Conservation (phyloP, 73 alveolate species). For the Tetrahymena elliotti region DNA sequence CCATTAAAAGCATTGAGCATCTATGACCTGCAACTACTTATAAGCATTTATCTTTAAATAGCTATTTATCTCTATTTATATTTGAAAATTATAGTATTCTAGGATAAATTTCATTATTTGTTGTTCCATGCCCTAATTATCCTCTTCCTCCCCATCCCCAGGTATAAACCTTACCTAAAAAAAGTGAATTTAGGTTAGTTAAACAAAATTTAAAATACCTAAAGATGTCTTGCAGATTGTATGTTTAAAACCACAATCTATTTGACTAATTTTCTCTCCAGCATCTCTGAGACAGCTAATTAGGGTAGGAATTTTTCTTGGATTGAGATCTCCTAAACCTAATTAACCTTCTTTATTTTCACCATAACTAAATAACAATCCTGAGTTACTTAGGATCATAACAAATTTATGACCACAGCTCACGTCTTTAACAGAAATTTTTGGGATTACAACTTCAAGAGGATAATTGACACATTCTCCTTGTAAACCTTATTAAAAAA, state of each 20-base stretch:
- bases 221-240: slow-evolving; percentile 76
- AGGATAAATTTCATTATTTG: slow-evolving; percentile 47
- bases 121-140: slow-evolving; percentile 80
- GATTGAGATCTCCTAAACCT: slow-evolving; percentile 87
- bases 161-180: slow-evolving; percentile 66
- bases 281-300: slow-evolving; percentile 49
- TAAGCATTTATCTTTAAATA: neutral
- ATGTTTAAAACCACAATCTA: slow-evolving; percentile 92
- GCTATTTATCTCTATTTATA: neutral
- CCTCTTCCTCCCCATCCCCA: slow-evolving; percentile 99
- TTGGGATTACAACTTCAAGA: neutral
- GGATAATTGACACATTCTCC: neutral
- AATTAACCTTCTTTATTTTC: slow-evolving; percentile 87
- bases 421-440: neutral
- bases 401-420: slow-evolving; percentile 29
- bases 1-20: neutral
- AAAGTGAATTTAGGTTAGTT: neutral
- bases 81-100: neutral
- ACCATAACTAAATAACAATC: slow-evolving; percentile 61
- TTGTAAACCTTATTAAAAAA: neutral
- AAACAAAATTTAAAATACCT: slow-evolving; percentile 22
- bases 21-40: neutral
- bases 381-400: slow-evolving; percentile 11
- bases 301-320: slow-evolving; percentile 76
- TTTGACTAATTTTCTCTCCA: slow-evolving; percentile 80